Evolutionary conservation across 2,329 filamentous ascomycete species (phyloP).

Genomic region (Cladosporium halotolerans): DNA sequence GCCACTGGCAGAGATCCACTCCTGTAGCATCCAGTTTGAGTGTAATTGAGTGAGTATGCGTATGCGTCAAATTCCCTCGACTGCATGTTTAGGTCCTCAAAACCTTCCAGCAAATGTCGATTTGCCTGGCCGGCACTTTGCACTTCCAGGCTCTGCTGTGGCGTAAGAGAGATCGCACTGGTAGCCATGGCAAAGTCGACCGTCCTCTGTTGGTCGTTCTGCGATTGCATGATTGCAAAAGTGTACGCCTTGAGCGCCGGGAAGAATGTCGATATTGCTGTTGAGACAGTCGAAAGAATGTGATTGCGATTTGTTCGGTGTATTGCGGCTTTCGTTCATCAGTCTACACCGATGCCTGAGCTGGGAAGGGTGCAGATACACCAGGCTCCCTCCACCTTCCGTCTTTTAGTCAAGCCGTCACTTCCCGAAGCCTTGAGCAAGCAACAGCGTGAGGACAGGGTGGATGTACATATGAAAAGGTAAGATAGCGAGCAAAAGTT

Average conservation of each 20-base stretch:
- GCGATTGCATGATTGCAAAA: neutral
- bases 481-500: neutral
- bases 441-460: neutral
- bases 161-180: neutral
- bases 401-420: neutral
- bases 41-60: constrained; percentile 18
- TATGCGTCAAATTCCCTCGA: constrained; percentile 18
- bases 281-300: neutral
- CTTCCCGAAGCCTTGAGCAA: neutral
- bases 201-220: neutral
- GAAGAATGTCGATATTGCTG: constrained; percentile 6
- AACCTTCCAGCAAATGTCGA: constrained; percentile 1
- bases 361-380: neutral
- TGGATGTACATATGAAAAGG: neutral
- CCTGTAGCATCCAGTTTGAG: constrained; percentile 21
- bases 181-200: neutral
- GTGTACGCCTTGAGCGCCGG: neutral
- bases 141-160: constrained; percentile 6
- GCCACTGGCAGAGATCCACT: constrained; percentile 24
- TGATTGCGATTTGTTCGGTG: too few species aligned
- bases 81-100: constrained; percentile 18
- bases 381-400: neutral
- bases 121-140: neutral
- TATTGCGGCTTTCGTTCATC: too few species aligned
- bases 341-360: too few species aligned